A percentile compares a stretch with the other conserved stretches of the same genome.
phyloP scores from a whole-genome alignment of 345 rosid species.

The Linum trigynum region DNA sequence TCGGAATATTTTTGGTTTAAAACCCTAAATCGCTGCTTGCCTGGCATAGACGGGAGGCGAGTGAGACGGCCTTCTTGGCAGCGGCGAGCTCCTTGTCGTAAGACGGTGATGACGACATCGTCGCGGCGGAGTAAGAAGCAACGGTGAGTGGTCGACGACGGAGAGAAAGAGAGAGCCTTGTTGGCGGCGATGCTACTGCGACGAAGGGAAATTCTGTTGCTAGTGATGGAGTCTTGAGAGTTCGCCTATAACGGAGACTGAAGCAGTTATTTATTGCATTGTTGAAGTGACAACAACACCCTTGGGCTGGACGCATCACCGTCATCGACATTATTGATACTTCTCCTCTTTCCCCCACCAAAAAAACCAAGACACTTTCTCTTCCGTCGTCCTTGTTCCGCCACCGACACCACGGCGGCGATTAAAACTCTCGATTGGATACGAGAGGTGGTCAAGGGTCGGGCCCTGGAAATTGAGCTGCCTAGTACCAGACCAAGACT shows the following conservation, averaged over 20 bases:
- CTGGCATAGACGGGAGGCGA: slow-evolving; percentile 93
- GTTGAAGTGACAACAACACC: background rate
- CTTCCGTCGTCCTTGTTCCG: no score
- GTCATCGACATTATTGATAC: background rate
- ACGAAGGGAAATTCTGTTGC: background rate
- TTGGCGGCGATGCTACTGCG: background rate
- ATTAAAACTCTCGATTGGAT: no score
- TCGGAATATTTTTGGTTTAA: background rate
- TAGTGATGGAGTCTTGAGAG: background rate
- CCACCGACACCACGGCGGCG: no score
- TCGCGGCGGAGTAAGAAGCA: background rate
- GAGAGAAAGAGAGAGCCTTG: slow-evolving; percentile 4
- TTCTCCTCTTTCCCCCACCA: background rate
- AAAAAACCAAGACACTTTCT: no score
- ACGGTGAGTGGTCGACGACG: background rate
- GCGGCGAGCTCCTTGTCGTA: slow-evolving; percentile 78
- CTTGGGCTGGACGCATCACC: background rate
- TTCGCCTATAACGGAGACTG: no score
- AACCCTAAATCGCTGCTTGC: slow-evolving; percentile 13
- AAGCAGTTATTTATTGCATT: background rate
- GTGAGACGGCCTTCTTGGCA: slow-evolving; percentile 83
- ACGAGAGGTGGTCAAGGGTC: no score
- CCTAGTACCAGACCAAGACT: no score
- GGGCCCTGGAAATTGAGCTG: no score
- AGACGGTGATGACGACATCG: slow-evolving; percentile 35